Conservation (phyloP, 805 yeast species). For the Candida argentea region DNA sequence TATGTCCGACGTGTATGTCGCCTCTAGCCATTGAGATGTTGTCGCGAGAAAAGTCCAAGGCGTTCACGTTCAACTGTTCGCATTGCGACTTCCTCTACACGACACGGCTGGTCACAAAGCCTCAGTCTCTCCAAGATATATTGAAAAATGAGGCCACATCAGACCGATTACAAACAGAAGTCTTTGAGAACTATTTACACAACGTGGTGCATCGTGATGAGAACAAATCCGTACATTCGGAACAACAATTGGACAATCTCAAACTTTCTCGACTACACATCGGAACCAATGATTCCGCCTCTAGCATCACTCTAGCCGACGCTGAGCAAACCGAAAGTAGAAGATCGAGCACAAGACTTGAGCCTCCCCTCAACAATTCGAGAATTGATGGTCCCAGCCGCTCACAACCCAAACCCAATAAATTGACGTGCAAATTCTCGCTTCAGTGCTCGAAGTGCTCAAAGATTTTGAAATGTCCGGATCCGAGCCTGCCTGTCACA, state of each 20-base stretch:
- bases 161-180: neutral
- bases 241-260: slow-evolving; percentile 4
- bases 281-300: too few species aligned
- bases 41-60: slow-evolving; percentile 18
- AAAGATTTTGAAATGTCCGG: too few species aligned
- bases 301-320: too few species aligned
- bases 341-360: too few species aligned
- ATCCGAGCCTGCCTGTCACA: too few species aligned
- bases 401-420: too few species aligned
- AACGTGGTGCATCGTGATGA: neutral
- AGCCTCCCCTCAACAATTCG: too few species aligned
- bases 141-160: slow-evolving; percentile 7
- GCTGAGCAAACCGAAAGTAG: too few species aligned
- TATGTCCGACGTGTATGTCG: slow-evolving; percentile 26
- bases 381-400: too few species aligned
- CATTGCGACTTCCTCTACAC: slow-evolving; percentile 23
- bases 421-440: too few species aligned
- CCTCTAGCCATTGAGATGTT: slow-evolving; percentile 14
- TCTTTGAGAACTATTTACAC: neutral
- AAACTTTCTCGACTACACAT: slow-evolving; percentile 4
- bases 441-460: too few species aligned
- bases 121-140: slow-evolving; percentile 27
- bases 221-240: neutral
- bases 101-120: slow-evolving; percentile 29
- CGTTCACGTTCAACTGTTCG: slow-evolving; percentile 29